Conservation (phyloP, 805 yeast species). For the Tetrapisispora fleetii region DNA sequence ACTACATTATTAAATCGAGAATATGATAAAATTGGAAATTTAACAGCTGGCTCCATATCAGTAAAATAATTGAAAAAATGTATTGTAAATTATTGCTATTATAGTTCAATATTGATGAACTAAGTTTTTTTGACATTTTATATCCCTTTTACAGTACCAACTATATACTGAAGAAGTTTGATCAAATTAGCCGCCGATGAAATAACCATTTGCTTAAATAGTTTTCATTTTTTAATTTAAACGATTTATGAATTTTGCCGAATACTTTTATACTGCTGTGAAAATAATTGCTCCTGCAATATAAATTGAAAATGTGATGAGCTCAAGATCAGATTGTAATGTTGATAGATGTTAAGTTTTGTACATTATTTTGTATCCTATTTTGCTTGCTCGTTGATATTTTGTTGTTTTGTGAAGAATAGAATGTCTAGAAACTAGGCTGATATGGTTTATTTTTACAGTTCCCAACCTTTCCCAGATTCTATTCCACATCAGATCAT, state of each 20-base stretch:
- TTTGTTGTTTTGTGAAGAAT: too few relatives aligned
- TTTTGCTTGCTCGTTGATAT: too few relatives aligned
- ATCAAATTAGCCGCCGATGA: background rate
- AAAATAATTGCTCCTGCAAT: too few relatives aligned
- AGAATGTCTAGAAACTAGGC: too few relatives aligned
- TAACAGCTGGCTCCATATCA: background rate
- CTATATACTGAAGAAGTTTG: background rate
- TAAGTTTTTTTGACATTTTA: background rate
- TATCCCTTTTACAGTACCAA: background rate
- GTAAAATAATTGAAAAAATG: too few relatives aligned
- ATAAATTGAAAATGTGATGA: background rate
- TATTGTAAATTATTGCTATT: too few relatives aligned
- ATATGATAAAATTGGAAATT: background rate
- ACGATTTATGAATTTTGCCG: too few relatives aligned
- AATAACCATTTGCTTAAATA: background rate
- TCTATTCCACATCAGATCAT: slow-evolving; percentile 16
- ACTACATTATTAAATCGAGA: background rate
- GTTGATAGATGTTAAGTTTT: too few relatives aligned
- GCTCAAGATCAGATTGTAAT: background rate
- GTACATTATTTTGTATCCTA: too few relatives aligned
- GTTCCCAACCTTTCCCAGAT: background rate
- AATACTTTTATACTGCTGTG: too few relatives aligned
- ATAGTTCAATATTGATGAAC: too few relatives aligned
- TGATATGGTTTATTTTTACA: slow-evolving; percentile 4
- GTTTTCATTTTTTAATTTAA: background rate